These are phyloP conservation scores for Trypanosoma conorhini DNA, from an alignment of 208 protist genomes.

Conservation along the genomic window DNA sequence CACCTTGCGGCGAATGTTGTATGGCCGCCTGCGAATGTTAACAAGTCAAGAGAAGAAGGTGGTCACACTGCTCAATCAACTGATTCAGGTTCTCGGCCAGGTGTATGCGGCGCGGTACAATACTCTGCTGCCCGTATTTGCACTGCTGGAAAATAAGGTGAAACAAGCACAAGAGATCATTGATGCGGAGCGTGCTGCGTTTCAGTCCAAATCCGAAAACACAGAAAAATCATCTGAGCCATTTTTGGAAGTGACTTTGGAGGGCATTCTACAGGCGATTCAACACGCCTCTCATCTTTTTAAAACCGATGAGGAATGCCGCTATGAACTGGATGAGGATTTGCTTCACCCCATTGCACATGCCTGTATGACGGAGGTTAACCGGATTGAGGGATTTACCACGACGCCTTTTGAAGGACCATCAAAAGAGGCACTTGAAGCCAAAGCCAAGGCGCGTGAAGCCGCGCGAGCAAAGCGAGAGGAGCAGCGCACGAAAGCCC, in stretches of 20 bases:
- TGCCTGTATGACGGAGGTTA: constrained; percentile 68
- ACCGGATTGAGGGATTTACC: constrained; percentile 81
- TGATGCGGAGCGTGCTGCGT: constrained; percentile 49
- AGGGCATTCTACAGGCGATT: constrained; percentile 38
- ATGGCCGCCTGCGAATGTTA: constrained; percentile 56
- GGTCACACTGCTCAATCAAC: constrained; percentile 53
- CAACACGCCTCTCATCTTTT: constrained; percentile 47
- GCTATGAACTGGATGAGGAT: constrained; percentile 85
- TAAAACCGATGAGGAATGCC: constrained; percentile 72
- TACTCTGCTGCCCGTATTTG: constrained; percentile 73
- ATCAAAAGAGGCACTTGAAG: constrained; percentile 46
- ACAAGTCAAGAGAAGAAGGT: constrained; percentile 75
- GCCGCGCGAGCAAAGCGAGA: constrained; percentile 65
- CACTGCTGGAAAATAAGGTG: constrained; percentile 46
- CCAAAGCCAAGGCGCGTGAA: constrained; percentile 58
- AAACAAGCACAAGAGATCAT: constrained; percentile 52
- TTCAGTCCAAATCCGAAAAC: constrained; percentile 36
- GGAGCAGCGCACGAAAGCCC: constrained; percentile 41
- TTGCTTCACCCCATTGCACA: constrained; percentile 86
- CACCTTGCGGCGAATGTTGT: constrained; percentile 29
- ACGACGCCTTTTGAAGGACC: constrained; percentile 57
- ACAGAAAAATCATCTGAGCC: constrained; percentile 43
- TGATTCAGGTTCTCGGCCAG: constrained; percentile 72
- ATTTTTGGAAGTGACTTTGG: constrained; percentile 62
- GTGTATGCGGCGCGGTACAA: constrained; percentile 82